These are phyloP conservation scores for Ashbya aceris DNA, from an alignment of 1,139 yeast genomes.

Conservation along the genomic window DNA sequence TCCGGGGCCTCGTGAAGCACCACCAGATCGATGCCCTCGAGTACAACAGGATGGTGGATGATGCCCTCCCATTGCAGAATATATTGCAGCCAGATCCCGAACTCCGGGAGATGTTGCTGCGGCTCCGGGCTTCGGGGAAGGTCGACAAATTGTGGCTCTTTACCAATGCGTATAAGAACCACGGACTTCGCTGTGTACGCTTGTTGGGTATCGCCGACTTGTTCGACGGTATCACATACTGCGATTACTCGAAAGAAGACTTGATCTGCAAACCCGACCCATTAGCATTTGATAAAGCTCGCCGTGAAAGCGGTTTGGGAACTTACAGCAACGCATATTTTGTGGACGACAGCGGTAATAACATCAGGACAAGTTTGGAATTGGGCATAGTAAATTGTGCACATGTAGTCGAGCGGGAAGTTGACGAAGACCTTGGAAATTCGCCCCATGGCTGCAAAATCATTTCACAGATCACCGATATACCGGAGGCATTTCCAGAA, in stretches of 20 bases:
- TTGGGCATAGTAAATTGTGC: constrained; percentile 38
- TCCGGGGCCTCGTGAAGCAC: constrained; percentile 79
- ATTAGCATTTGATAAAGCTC: constrained; percentile 46
- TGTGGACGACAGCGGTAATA: constrained; percentile 74
- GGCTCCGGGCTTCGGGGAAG: constrained; percentile 38
- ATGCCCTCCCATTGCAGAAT: constrained; percentile 74
- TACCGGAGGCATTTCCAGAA: constrained; percentile 42
- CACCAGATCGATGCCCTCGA: constrained; percentile 82
- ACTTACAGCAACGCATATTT: constrained; percentile 48
- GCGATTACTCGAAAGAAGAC: constrained; percentile 64
- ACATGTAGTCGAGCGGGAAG: constrained; percentile 36
- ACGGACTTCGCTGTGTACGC: constrained; percentile 68
- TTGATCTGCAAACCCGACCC: constrained; percentile 83
- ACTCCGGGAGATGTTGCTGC: constrained; percentile 43
- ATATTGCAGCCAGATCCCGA: constrained; percentile 53
- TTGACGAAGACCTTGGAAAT: constrained; percentile 30
- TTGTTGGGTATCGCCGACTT: constrained; percentile 80
- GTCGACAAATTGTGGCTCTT: constrained; percentile 70
- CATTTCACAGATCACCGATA: constrained; percentile 39
- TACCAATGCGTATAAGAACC: constrained; percentile 89
- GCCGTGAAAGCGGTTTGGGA: constrained; percentile 50
- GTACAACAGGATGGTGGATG: constrained; percentile 83
- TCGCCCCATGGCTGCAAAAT: constrained; percentile 37
- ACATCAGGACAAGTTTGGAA: constrained; percentile 38
- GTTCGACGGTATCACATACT: constrained; percentile 87